phyloP scores from a whole-genome alignment of 2,329 filamentous ascomycete species.

The Metarhizium rileyi region DNA sequence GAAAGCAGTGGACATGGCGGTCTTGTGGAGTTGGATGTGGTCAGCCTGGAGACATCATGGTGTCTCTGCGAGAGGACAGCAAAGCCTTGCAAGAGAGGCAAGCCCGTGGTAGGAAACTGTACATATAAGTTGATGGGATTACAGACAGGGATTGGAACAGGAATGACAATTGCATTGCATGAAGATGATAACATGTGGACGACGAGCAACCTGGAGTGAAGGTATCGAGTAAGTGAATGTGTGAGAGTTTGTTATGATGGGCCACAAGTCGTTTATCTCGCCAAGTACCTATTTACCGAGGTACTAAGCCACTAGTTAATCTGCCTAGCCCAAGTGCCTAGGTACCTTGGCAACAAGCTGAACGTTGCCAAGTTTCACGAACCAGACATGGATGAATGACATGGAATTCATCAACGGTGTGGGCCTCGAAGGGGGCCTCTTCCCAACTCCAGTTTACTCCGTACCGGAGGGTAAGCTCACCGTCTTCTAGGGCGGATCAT shows the following conservation, averaged over 20 bases:
- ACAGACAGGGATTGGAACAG: constrained; percentile 18
- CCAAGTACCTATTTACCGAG: too few species aligned
- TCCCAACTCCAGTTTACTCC: too few species aligned
- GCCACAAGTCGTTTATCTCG: too few species aligned
- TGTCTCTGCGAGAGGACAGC: not conserved
- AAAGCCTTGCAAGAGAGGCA: constrained; percentile 12
- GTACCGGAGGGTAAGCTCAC: not conserved
- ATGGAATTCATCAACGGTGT: too few species aligned
- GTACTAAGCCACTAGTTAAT: too few species aligned
- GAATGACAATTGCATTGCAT: constrained; percentile 23
- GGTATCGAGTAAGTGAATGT: not conserved
- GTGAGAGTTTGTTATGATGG: too few species aligned
- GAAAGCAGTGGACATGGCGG: not conserved
- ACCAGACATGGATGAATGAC: too few species aligned
- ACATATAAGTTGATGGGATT: constrained; percentile 31
- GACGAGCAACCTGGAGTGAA: too few species aligned
- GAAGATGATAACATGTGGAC: constrained; percentile 11
- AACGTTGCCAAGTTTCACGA: too few species aligned
- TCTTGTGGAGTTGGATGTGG: not conserved
- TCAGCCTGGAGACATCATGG: not conserved
- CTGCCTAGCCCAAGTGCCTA: too few species aligned
- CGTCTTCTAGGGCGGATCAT: not conserved
- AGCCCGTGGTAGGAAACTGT: constrained; percentile 26
- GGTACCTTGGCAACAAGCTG: too few species aligned
- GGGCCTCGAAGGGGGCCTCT: too few species aligned